phyloP scores from a whole-genome alignment of 495 filamentous ascomycete species.

The Neurospora discreta region DNA sequence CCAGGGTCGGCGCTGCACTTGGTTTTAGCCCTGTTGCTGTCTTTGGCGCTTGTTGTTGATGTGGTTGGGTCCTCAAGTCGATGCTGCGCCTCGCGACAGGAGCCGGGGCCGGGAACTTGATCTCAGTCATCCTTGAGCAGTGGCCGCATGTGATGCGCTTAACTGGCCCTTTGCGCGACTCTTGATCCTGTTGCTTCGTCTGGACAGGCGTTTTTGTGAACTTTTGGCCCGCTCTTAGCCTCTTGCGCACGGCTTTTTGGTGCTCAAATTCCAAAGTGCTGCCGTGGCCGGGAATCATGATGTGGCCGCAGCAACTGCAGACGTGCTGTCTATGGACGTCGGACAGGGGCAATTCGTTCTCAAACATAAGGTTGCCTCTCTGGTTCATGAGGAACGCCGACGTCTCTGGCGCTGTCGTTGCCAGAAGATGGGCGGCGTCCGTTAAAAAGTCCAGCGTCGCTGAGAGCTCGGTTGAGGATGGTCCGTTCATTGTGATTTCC shows the following conservation, averaged over 20 bases:
- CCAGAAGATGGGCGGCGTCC: conserved; percentile 40
- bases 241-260: conserved; percentile 10
- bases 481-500: conserved; percentile 1
- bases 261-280: conserved; percentile 25
- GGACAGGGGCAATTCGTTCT: conserved; percentile 28
- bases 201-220: not conserved
- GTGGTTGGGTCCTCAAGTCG: conserved; percentile 7
- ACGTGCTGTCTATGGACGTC: conserved; percentile 34
- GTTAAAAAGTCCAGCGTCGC: conserved; percentile 31
- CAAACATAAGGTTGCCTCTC: conserved; percentile 30
- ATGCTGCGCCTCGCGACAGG: conserved; percentile 20
- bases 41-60: conserved; percentile 22
- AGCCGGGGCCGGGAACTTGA: conserved; percentile 21
- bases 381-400: conserved; percentile 40
- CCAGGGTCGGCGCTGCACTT: not conserved
- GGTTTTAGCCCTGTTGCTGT: conserved; percentile 33
- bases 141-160: conserved; percentile 36
- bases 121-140: conserved; percentile 31
- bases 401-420: conserved; percentile 31
- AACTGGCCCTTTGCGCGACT: conserved; percentile 8
- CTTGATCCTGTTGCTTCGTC: not conserved
- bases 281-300: conserved; percentile 35
- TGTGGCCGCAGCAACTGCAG: conserved; percentile 42
- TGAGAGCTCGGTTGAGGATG: conserved; percentile 19
- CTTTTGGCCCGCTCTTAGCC: not conserved